Base-by-base conservation (phyloP, 1,139 yeast species). In the Debaryomyces subglobosus region DNA sequence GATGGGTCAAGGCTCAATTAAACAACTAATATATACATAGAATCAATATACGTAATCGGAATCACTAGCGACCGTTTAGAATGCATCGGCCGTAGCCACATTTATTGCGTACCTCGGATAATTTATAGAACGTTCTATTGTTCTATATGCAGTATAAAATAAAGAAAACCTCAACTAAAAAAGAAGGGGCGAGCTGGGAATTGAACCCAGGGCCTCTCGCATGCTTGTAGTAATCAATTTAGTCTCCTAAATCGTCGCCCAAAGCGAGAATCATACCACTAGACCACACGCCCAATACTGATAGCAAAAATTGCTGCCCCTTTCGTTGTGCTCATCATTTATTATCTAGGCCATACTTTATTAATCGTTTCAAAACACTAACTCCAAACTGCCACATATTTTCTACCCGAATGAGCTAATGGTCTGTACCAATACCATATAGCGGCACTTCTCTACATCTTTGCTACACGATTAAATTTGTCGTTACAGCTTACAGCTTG, bases 1-100 rank as follows among this genome's bases (percentile, higher is more conserved):
- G 96, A 42, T 94, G 99, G 99, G 98, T 94, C 53, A 87, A 82
- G 70, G 79, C 92, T 40, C 89, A 88, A 68, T 74, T 88, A 52
- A 30, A 32, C 3, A 29, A 40, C 20, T 40, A 40, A 29, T 27
- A 34, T 34, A 34, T 34, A 34, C 8, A n/a, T 34, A 15, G 7
- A 18, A 34, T 34, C 25, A 34, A 34, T 34, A 20, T 9, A 8
- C 10, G 18, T 12, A 34, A 9, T 20, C 37, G 24, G 18, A 34
- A 12, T 1, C 12, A 10, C 21, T 34, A 24, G 29, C 18, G n/a
- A n/a, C 43, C 43, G 27, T n/a, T 30, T 39, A 24, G 30, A 2
- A 34, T 33, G 36, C n/a, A 33, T 33, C n/a, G n/a, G n/a, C n/a
- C 16, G 34, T 16, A 15, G 9, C 5, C 23, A 20, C 23, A 5